These are phyloP conservation scores for Gossypium arboreum DNA, from an alignment of 345 rosid species.

Conservation along the genomic window DNA sequence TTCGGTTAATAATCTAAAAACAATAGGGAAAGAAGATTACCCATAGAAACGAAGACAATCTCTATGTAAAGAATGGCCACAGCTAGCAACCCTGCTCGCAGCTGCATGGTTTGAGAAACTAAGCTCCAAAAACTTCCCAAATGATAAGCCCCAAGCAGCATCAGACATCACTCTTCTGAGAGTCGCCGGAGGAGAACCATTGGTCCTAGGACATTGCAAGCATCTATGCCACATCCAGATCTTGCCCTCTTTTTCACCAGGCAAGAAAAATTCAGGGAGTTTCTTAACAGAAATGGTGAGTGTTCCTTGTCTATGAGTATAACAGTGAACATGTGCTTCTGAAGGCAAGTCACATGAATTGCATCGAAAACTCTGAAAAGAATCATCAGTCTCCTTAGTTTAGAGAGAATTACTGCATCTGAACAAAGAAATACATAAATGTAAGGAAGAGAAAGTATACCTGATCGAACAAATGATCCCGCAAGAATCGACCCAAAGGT, in stretches of 20 bases:
- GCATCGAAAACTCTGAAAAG: constrained; percentile 61
- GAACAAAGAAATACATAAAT: background rate
- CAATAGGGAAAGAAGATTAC: constrained; percentile 31
- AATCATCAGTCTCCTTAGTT: constrained; percentile 22
- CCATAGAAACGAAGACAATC: constrained; percentile 99
- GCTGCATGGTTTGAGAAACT: constrained; percentile 99
- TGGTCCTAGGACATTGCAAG: constrained; percentile 72
- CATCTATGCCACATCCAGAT: constrained; percentile 99
- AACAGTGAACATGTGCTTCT: constrained; percentile 97
- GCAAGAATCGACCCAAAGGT: constrained; percentile 92
- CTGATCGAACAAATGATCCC: constrained; percentile 90
- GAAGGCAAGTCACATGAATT: constrained; percentile 90
- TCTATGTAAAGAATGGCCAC: constrained; percentile 98
- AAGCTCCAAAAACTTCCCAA: constrained; percentile 98
- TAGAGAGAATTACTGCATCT: background rate
- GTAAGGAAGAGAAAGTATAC: constrained; percentile 34
- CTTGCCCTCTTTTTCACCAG: constrained; percentile 94
- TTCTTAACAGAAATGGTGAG: constrained; percentile 96
- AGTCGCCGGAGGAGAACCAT: constrained; percentile 92
- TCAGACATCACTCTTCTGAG: constrained; percentile 90
- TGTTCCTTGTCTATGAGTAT: constrained; percentile 95
- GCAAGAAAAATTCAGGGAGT: constrained; percentile 61
- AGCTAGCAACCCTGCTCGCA: constrained; percentile 97
- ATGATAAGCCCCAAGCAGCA: constrained; percentile 99
- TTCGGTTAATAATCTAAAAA: background rate